phyloP scores from a whole-genome alignment of 331 rosid genomes.

The Quercus lobata region DNA sequence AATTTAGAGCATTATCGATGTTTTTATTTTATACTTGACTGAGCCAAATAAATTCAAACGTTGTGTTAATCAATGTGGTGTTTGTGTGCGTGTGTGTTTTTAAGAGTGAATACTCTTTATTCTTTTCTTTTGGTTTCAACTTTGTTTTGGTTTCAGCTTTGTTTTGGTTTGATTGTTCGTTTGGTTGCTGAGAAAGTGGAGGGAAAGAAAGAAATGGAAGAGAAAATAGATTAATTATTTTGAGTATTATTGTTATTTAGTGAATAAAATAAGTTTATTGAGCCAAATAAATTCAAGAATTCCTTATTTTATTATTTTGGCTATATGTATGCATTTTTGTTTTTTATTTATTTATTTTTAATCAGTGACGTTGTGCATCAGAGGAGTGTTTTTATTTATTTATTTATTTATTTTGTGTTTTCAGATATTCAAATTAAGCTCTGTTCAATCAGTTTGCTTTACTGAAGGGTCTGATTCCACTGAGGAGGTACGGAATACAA shows the following conservation, averaged over 20 bases:
- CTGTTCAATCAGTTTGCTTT: conserved; percentile 42
- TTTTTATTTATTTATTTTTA: background rate
- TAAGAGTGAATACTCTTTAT: background rate
- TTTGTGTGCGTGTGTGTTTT: background rate
- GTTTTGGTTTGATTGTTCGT: too few relatives aligned
- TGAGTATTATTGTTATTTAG: too few relatives aligned
- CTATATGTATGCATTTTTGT: background rate
- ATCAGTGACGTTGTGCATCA: background rate
- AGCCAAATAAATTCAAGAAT: too few relatives aligned
- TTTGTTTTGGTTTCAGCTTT: too few relatives aligned
- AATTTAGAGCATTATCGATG: background rate
- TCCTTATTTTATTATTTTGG: too few relatives aligned
- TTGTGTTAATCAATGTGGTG: background rate
- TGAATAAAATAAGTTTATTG: too few relatives aligned
- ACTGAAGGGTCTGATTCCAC: conserved; percentile 23
- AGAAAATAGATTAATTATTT: too few relatives aligned
- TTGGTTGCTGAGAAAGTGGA: too few relatives aligned
- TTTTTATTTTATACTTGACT: background rate
- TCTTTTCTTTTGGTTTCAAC: too few relatives aligned
- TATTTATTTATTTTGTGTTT: background rate
- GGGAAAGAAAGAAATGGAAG: too few relatives aligned
- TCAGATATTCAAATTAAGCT: conserved; percentile 50
- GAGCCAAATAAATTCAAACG: background rate
- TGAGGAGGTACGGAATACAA: conserved; percentile 31
- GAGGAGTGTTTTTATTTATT: background rate